Evolutionary conservation across 768 basidiomycete species (phyloP).

Genomic region (Lepiota brunneoincarnata): DNA sequence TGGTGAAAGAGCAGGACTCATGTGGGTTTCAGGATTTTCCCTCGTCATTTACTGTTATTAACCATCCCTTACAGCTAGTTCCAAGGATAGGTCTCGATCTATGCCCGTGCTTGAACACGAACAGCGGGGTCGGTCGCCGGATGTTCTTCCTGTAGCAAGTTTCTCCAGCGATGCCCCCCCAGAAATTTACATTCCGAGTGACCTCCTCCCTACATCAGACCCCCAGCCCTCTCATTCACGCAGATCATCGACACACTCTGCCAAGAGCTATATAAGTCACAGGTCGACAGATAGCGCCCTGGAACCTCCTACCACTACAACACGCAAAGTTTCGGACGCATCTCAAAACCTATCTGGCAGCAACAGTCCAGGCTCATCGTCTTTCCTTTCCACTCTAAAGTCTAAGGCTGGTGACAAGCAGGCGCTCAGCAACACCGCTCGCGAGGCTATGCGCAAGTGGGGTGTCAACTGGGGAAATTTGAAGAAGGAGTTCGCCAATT

Average conservation of each 20-base stretch:
- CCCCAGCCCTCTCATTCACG: slow-evolving; percentile 28
- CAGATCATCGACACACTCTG: slow-evolving; percentile 45
- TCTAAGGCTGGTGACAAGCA: slow-evolving; percentile 82
- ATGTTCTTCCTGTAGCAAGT: background rate
- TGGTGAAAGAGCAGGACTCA: background rate
- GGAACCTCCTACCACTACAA: slow-evolving; percentile 24
- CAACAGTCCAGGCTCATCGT: slow-evolving; percentile 43
- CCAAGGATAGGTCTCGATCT: background rate
- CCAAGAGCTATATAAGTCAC: slow-evolving; percentile 29
- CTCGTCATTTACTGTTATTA: background rate
- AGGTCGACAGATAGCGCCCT: slow-evolving; percentile 19
- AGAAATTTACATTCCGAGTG: background rate
- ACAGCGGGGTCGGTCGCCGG: slow-evolving; percentile 1
- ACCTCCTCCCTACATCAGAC: background rate
- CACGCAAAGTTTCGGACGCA: slow-evolving; percentile 33
- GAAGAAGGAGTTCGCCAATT: slow-evolving; percentile 47
- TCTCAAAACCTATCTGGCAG: slow-evolving; percentile 14
- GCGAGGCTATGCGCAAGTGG: slow-evolving; percentile 92
- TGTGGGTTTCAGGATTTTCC: background rate
- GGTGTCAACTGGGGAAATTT: slow-evolving; percentile 74
- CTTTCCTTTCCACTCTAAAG: slow-evolving; percentile 78
- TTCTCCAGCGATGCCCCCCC: background rate
- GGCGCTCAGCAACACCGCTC: slow-evolving; percentile 78
- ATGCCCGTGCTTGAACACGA: background rate
- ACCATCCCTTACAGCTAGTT: background rate